These are phyloP conservation scores for Blechomonas ayalai DNA, from an alignment of 208 protist genomes.

Conservation along the genomic window DNA sequence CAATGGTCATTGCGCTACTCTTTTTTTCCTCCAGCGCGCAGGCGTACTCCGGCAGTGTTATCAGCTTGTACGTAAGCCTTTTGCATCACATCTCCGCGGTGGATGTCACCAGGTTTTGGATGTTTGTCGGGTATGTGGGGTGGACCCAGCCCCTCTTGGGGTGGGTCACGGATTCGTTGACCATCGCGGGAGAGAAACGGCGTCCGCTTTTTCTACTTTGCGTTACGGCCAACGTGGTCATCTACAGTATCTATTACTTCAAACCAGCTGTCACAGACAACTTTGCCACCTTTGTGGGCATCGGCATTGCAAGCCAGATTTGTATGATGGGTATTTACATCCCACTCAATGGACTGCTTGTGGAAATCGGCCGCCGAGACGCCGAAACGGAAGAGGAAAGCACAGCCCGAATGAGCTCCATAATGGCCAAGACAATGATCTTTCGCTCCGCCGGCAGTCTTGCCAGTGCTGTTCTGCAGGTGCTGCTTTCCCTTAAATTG, in stretches of 20 bases:
- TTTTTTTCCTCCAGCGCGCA: constrained; percentile 19
- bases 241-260: constrained; percentile 19
- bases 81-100: constrained; percentile 17
- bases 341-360: constrained; percentile 36
- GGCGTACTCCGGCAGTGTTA: constrained; percentile 16
- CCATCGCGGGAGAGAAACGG: constrained; percentile 26
- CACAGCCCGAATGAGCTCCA: constrained; percentile 23
- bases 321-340: constrained; percentile 37
- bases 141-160: constrained; percentile 26
- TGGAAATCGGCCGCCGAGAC: constrained; percentile 33
- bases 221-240: constrained; percentile 10
- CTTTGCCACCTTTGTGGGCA: constrained; percentile 12
- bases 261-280: neutral
- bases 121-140: constrained; percentile 22
- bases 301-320: constrained; percentile 20
- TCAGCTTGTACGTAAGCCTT: constrained; percentile 27
- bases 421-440: constrained; percentile 40
- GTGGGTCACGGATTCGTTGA: constrained; percentile 23
- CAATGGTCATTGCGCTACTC: constrained; percentile 21
- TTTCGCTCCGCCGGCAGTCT: constrained; percentile 31
- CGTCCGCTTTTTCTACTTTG: constrained; percentile 28
- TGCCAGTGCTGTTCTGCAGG: constrained; percentile 19
- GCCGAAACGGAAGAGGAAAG: constrained; percentile 32
- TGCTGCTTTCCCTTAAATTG: constrained; percentile 6
- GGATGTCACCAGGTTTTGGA: constrained; percentile 28